These are phyloP conservation scores for Orbilia quercus DNA, from an alignment of 2,329 filamentous ascomycete species.

Conservation along the genomic window DNA sequence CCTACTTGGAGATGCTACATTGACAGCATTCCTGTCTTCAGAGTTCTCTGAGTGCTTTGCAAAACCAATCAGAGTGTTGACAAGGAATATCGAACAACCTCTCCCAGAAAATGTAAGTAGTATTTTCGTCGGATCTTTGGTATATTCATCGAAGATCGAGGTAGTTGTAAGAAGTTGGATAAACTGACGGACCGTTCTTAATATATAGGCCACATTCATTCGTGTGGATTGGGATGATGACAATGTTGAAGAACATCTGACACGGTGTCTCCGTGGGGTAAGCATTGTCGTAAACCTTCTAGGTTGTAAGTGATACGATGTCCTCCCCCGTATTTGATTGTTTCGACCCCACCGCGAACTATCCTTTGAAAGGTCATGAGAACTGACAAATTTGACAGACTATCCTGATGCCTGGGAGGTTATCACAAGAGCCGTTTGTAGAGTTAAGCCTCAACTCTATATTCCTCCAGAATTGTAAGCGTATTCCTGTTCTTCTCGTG, in stretches of 20 bases:
- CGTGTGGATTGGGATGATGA: slow-evolving; percentile 53
- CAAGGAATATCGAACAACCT: slow-evolving; percentile 32
- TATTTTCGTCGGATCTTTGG: background rate
- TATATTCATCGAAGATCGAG: background rate
- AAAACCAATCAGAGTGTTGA: slow-evolving; percentile 50
- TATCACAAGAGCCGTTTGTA: slow-evolving; percentile 49
- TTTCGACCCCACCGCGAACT: slow-evolving; percentile 6
- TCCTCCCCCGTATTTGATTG: background rate
- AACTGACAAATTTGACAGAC: slow-evolving; percentile 52
- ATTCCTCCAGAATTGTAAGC: slow-evolving; percentile 56
- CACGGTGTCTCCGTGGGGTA: slow-evolving; percentile 39
- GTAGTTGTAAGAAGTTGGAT: slow-evolving; percentile 2
- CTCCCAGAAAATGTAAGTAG: slow-evolving; percentile 36
- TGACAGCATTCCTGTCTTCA: slow-evolving; percentile 43
- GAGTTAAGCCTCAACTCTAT: slow-evolving; percentile 51
- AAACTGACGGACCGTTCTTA: slow-evolving; percentile 29
- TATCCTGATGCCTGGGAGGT: slow-evolving; percentile 50
- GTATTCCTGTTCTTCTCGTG: slow-evolving; percentile 7
- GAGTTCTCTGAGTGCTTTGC: slow-evolving; percentile 52
- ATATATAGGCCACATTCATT: slow-evolving; percentile 50
- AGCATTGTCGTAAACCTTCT: slow-evolving; percentile 54
- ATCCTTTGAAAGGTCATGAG: slow-evolving; percentile 24
- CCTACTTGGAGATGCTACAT: slow-evolving; percentile 49
- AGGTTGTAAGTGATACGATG: slow-evolving; percentile 41
- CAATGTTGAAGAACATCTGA: slow-evolving; percentile 50